A percentile compares a stretch with the other conserved stretches of the same genome.
phyloP scores from a whole-genome alignment of 495 filamentous ascomycete genomes.

The Penicillium turbatum region DNA sequence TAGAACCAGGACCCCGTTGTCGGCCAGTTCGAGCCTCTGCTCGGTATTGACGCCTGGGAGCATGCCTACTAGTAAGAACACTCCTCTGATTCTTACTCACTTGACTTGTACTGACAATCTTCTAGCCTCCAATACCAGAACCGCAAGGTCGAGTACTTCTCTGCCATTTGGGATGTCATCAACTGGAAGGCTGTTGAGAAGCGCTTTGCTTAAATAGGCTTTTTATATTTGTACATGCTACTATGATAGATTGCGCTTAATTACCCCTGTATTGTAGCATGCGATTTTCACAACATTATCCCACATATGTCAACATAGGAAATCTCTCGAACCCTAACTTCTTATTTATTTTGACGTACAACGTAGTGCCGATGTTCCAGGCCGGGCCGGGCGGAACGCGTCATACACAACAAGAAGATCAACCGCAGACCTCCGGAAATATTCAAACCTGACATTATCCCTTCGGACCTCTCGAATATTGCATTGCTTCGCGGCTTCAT shows the following conservation, averaged over 20 bases:
- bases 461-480: not conserved
- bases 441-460: not conserved
- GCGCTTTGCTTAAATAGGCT: conserved; percentile 52
- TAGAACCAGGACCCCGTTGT: conserved; percentile 92
- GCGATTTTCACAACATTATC: conserved; percentile 5
- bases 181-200: conserved; percentile 96
- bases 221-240: conserved; percentile 4
- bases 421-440: conserved; percentile 5
- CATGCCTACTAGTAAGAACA: conserved; percentile 66
- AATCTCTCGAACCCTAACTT: not conserved
- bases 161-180: conserved; percentile 93
- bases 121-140: conserved; percentile 91
- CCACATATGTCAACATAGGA: not conserved
- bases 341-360: not conserved
- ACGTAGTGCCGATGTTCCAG: not conserved
- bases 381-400: conserved; percentile 12
- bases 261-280: conserved; percentile 21
- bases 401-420: not conserved
- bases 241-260: conserved; percentile 2
- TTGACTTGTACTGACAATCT: conserved; percentile 44
- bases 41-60: conserved; percentile 98
- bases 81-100: not conserved
- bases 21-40: conserved; percentile 75
- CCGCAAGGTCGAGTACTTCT: conserved; percentile 97
- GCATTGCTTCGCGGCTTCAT: not conserved